Conservation (phyloP, 257 asterid genomes). For the Thymus mandschuricus region DNA sequence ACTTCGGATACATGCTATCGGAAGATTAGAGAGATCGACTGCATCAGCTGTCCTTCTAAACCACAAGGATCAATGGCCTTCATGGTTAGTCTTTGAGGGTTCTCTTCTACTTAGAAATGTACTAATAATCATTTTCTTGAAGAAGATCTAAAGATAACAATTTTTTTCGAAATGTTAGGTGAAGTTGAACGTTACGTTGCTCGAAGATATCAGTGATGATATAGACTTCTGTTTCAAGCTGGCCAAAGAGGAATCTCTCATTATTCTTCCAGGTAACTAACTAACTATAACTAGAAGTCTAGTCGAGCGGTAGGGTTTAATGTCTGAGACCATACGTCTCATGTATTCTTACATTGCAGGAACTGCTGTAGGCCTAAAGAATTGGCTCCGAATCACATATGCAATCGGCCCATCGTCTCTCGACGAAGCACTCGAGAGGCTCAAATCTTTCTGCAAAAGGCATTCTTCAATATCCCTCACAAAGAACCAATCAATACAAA, state of each 20-base stretch:
- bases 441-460: slow-evolving; percentile 62
- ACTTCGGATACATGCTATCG: slow-evolving; percentile 52
- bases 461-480: slow-evolving; percentile 36
- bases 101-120: too few relatives aligned
- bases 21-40: slow-evolving; percentile 58
- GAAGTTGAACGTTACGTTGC: slow-evolving; percentile 53
- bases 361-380: slow-evolving; percentile 70
- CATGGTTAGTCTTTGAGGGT: slow-evolving; percentile 45
- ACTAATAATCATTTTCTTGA: too few relatives aligned
- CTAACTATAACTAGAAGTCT: neutral
- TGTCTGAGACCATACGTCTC: too few relatives aligned
- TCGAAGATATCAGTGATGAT: slow-evolving; percentile 69
- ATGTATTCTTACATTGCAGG: slow-evolving; percentile 45
- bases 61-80: slow-evolving; percentile 85
- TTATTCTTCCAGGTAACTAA: slow-evolving; percentile 74
- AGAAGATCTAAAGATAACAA: too few relatives aligned
- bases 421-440: slow-evolving; percentile 65
- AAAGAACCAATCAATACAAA: too few relatives aligned
- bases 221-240: slow-evolving; percentile 80
- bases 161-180: slow-evolving; percentile 39
- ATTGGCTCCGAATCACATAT: slow-evolving; percentile 77
- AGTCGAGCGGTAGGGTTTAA: too few relatives aligned
- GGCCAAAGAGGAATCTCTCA: slow-evolving; percentile 76
- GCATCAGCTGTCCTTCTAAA: slow-evolving; percentile 62
- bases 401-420: slow-evolving; percentile 70